Evolutionary conservation across 2,329 filamentous ascomycete genomes (phyloP), one percentile per base, ranked within the genome.

Genomic region (Monilinia fructicola): DNA sequence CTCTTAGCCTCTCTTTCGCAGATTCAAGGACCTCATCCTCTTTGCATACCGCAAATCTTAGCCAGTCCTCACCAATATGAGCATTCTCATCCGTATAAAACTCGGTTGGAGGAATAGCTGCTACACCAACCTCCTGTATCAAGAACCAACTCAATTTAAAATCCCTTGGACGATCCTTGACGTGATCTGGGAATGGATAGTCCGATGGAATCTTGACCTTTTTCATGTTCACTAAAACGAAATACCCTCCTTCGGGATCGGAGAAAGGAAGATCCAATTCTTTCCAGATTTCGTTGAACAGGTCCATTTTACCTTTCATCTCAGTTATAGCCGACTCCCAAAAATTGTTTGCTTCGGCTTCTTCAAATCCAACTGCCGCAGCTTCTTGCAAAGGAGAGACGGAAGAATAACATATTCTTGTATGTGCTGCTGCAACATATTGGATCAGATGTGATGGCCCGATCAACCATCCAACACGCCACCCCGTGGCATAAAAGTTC

Each of bases 401-500:
- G 54, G 91, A 93, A 61, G 90, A 93, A 81, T 95, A 99, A 83
- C 95, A 98, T 76, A 99, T 98, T 64, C 94, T 87, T 0, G 94
- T 98, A 78, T 99, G 95, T 0, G 95, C 95, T 23, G 92, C 92
- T 14, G 91, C 87, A 44, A 97, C 94, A 77, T 97, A 91, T 77
- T 96, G 90, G 80, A 98, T 93, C 63, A 98, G 82, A 69, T 97
- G 86, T 64, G 92, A 86, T 0, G 91, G 92, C 0, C 95, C 95
- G 75, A 98, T 95, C 48, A 99, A 82, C 88, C 94, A 99, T 65
- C 95, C 86, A 5, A 98, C 93, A 67, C 95, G 89, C 95, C 95
- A 99, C 58, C 95, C 95, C 0, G 95, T 99, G 66, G 92, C 92
- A 76, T 98, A 98, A 79, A 99, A 99, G 82, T 95, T 96, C 85